Conservation (phyloP, 441 rosid species). For the Gossypium laxum region DNA sequence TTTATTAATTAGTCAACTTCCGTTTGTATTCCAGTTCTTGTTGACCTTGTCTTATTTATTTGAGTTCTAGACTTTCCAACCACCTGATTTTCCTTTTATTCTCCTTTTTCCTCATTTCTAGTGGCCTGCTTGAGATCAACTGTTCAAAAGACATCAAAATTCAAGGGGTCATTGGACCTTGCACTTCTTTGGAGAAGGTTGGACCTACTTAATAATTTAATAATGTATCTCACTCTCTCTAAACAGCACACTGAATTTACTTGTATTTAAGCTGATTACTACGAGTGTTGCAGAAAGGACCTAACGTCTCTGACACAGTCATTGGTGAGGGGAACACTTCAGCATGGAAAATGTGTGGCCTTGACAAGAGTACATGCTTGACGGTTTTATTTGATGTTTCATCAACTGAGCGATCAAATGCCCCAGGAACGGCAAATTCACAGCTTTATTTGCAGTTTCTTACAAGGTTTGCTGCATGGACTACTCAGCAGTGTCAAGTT, state of each 20-base stretch:
- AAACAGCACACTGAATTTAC: neutral
- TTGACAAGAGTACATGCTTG: constrained; percentile 85
- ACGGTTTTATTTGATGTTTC: constrained; percentile 92
- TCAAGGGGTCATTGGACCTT: constrained; percentile 89
- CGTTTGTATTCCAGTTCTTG: neutral
- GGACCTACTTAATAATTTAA: constrained; percentile 14
- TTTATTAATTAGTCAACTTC: neutral
- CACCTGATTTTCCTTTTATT: no score
- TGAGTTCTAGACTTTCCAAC: neutral
- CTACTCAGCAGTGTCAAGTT: neutral
- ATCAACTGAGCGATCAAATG: constrained; percentile 54
- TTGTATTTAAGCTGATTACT: neutral
- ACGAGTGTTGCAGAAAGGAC: constrained; percentile 75
- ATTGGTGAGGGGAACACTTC: constrained; percentile 86
- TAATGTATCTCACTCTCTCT: neutral
- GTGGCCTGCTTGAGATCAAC: constrained; percentile 79
- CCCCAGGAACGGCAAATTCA: constrained; percentile 59
- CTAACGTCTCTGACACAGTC: constrained; percentile 74
- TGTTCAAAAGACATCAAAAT: constrained; percentile 94
- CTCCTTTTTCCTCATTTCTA: constrained; percentile 25
- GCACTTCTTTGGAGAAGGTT: constrained; percentile 95
- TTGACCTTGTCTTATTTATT: neutral
- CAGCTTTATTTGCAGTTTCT: constrained; percentile 82
- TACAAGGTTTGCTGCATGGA: constrained; percentile 47
- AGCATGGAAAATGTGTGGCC: constrained; percentile 96